Base-by-base conservation (phyloP, 768 basidiomycete species). In the Royoungia palumana region DNA sequence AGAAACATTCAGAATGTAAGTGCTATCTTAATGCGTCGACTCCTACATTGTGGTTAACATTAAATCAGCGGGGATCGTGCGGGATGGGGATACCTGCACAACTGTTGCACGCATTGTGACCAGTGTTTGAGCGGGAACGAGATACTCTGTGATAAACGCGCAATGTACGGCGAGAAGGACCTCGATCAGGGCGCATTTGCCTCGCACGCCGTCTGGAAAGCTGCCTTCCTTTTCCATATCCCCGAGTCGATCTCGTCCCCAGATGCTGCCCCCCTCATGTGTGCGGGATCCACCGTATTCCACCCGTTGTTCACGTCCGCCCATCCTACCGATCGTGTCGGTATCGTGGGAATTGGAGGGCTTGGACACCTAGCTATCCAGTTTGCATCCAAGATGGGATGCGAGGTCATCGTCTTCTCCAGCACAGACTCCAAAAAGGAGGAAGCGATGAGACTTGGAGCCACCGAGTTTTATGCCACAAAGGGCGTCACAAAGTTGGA, bases 341-440 rank as follows among this genome's bases (percentile, higher is more conserved):
- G 66, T 0, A 45, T 71, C 2, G 53, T 70, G 4, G 70, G 69
- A 0, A 9, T 73, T 20, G 71, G 72, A 2, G 70, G 71, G 6
- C 63, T 72, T 14, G 69, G 71, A 8, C 71, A 72, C 36, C 67
- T 72, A 27, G 69, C 66, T 6, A 63, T 72, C 28, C 68, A 71
- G 36, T 72, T 72, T 49, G 68, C 70, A 4, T 50, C 65, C 28
- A 73, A 70, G 55, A 72, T 72, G 66, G 71, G 71, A 13, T 69
- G 68, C 17, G 64, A 65, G 7, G 71, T 72, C 5, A 62, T 68
- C 41, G 71, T 67, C 6, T 66, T 72, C 25, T 71, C 68, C 6
- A 41, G 61, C 21, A 64, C 68, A 0, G 66, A 72, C 7, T 43
- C 38, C 21, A 73, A 72, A 50, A 63, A 35, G 38, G 59, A 63